A percentile compares a stretch with the other conserved stretches of the same genome.
These are phyloP conservation scores for Starmera stellimalicola DNA, from an alignment of 1,139 yeast genomes.

Conservation along the genomic window DNA sequence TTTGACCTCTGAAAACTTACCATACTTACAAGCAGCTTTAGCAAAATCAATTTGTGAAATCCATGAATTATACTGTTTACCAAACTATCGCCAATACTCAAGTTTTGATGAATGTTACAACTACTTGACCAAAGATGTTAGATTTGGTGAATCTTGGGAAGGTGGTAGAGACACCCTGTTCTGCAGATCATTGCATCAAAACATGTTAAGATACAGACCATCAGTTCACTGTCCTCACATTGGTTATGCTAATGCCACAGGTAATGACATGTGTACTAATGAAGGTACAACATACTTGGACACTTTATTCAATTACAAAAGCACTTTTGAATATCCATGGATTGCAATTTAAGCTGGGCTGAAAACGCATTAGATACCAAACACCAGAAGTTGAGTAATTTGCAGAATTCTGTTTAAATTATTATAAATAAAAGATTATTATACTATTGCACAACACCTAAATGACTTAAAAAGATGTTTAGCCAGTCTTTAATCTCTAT, in stretches of 20 bases:
- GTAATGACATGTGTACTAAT: constrained; percentile 19
- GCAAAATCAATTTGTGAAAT: constrained; percentile 13
- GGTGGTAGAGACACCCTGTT: constrained; percentile 19
- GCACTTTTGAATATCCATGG: background rate
- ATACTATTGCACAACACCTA: constrained; percentile 3
- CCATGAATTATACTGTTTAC: constrained; percentile 11
- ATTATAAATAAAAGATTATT: background rate
- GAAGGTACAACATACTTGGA: constrained; percentile 8
- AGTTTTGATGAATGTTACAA: constrained; percentile 8
- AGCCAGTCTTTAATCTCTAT: constrained; percentile 15
- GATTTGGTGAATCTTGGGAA: constrained; percentile 16
- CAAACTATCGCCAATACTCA: constrained; percentile 8
- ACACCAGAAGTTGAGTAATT: too few relatives aligned
- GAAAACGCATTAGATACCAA: too few relatives aligned
- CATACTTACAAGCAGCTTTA: constrained; percentile 2
- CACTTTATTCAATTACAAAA: constrained; percentile 4
- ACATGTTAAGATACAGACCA: constrained; percentile 16
- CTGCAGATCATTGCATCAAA: constrained; percentile 18
- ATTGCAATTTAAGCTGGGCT: background rate
- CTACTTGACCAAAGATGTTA: constrained; percentile 3
- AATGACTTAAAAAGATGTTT: constrained; percentile 7
- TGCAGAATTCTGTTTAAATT: background rate
- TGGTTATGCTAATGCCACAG: constrained; percentile 18
- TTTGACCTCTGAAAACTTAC: background rate
- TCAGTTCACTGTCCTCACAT: constrained; percentile 17